Base-by-base conservation (phyloP, 306 rosid genomes). In the Cucurbita pepo region DNA sequence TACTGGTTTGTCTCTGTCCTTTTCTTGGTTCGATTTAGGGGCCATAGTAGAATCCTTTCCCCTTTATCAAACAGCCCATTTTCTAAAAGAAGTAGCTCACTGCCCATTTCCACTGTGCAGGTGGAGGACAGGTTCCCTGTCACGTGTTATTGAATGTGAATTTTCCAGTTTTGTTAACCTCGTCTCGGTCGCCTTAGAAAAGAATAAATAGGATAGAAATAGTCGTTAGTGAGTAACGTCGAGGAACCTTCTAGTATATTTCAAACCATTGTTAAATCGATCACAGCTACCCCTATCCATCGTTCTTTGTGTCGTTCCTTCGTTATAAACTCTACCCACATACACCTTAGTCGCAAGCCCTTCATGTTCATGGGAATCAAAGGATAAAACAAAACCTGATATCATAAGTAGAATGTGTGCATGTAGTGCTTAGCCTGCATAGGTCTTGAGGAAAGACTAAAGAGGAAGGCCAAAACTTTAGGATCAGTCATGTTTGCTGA, bases 101-200 rank as follows among this genome's bases (percentile, higher is more conserved):
- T 72, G 72, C 81, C 81, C 77, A 78, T 78, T 78, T 78, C 81
- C 81, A 73, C 81, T 78, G 77, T 78, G 81, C 81, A 78, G 81
- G 74, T 78, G 81, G 81, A 78, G 81, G 76, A 73, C 81, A 78
- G 81, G 81, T 78, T 78, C 81, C 38, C 81, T 78, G 77, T 78
- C 81, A 62, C 59, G 81, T 78, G 74, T 78, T 71, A 71, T 51
- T 72, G 81, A 78, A 60, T 72, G 73, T 72, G 65, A 78, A 78
- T 53, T 30, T 30, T 41, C 70, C 74, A 58, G 45, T 73, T 71
- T 76, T 63, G n/a, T 41, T 52, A 77, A 19, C 37, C 34, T 14
- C 40, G 44, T 72, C 74, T 63, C 56, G 55, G 51, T 71, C 54
- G 38, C 56, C 45, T 56, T 59, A 25, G 38, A 60, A 58, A 61